Percentiles rank a stretch among this genome's conserved stretches.
These are phyloP conservation scores for Schizophyllum amplum DNA, from an alignment of 1,284 basidiomycete genomes.

Conservation along the genomic window DNA sequence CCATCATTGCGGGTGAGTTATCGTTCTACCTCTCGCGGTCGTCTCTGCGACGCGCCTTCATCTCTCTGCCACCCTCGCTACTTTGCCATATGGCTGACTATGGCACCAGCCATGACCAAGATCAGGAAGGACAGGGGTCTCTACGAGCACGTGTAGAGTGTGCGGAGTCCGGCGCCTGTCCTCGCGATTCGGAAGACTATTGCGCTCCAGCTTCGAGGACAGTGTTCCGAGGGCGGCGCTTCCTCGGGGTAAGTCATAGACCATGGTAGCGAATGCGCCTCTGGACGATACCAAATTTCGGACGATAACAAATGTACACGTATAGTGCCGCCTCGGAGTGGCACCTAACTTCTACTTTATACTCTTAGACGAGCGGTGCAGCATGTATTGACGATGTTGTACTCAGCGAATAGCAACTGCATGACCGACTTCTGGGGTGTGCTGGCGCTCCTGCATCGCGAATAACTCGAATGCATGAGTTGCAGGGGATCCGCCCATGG, in stretches of 20 bases:
- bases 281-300: background rate
- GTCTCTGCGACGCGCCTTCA: background rate
- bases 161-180: background rate
- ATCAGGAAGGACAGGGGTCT: slow-evolving; percentile 27
- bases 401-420: background rate
- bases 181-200: too few relatives aligned
- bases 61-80: too few relatives aligned
- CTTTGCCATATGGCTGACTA: background rate
- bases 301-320: background rate
- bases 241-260: too few relatives aligned
- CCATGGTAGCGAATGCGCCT: background rate
- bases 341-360: background rate
- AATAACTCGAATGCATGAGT: too few relatives aligned
- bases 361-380: background rate
- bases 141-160: slow-evolving; percentile 24
- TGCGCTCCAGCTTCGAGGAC: too few relatives aligned
- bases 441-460: too few relatives aligned
- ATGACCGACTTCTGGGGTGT: background rate
- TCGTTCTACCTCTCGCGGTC: slow-evolving; percentile 3
- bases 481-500: too few relatives aligned
- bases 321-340: background rate
- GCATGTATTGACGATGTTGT: background rate
- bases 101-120: slow-evolving; percentile 29
- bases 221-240: too few relatives aligned
- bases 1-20: slow-evolving; percentile 82